Evolutionary conservation across 1,284 basidiomycete species (phyloP), one percentile per base, ranked within the genome.

Genomic region (Malassezia restricta): DNA sequence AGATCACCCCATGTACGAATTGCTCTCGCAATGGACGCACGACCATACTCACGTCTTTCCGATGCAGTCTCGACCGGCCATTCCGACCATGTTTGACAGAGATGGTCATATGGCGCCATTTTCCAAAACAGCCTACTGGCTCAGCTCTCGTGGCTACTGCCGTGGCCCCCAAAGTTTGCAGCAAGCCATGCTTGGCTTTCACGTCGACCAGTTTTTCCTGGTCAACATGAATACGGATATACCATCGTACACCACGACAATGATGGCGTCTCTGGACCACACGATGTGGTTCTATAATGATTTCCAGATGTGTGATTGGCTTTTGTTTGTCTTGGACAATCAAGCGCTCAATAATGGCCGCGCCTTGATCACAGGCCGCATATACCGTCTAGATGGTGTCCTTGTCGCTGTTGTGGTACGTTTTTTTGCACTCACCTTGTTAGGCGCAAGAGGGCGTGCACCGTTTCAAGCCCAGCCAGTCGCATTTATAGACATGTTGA

Each of bases 221-320:
- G 51, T 60, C 38, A 69, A 66, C 24, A 54, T 54, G 31, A 31
- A 31, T 40, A 65, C 70, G 6, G 49, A 63, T 5, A 56, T 63
- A 31, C 62, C 54, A 41, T 49, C 54, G 35, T 41, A 55, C 7
- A 49, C 47, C 17, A 57, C 66, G 51, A 57, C 63, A 43, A 73
- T 73, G 70, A 70, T 71, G 65, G 67, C 70, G 7, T 62, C 58
- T 28, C 44, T 73, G 5, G 68, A 73, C 51, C 70, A 73, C 51
- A 59, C 57, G 27, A 73, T 73, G 66, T 68, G 64, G 64, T 73
- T 70, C 54, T 64, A 68, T 51, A 58, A 66, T 32, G 46, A 60
- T 5, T 73, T 73, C 40, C 52, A 63, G 35, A 63, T 68, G 24
- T 51, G 56, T 45, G 55, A 73, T 12, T 71, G 68, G 66, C 40